These are phyloP conservation scores for Kockiozyma suomiensis DNA, from an alignment of 805 yeast species.

Conservation along the genomic window DNA sequence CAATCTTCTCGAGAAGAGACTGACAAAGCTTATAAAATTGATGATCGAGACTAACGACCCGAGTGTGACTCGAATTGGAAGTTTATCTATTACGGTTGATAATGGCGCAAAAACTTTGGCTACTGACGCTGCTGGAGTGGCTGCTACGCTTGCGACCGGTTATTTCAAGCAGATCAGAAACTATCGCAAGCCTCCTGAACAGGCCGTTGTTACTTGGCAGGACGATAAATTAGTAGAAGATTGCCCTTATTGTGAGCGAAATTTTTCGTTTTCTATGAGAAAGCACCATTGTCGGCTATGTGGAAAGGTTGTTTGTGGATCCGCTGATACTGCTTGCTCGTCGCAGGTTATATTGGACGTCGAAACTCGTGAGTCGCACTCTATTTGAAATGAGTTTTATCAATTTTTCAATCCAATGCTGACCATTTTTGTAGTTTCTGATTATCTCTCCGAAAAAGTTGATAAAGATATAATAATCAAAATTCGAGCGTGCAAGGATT, in stretches of 20 bases:
- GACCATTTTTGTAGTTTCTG: conserved; percentile 14
- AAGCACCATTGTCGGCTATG: conserved; percentile 93
- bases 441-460: conserved; percentile 20
- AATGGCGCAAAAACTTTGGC: conserved; percentile 39
- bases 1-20: conserved; percentile 63
- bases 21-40: conserved; percentile 38
- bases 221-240: conserved; percentile 50
- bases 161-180: conserved; percentile 30
- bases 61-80: conserved; percentile 38
- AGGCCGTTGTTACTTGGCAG: conserved; percentile 65
- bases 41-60: conserved; percentile 28
- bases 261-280: conserved; percentile 60
- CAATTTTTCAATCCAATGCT: background rate
- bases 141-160: conserved; percentile 30
- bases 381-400: background rate
- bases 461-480: conserved; percentile 33
- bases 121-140: conserved; percentile 29
- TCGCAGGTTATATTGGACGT: conserved; percentile 48
- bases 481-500: conserved; percentile 67
- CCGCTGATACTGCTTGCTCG: conserved; percentile 64
- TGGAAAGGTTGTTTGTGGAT: conserved; percentile 81
- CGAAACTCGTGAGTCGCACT: conserved; percentile 14
- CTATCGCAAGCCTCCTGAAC: conserved; percentile 48
- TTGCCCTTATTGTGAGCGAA: conserved; percentile 66
- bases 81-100: conserved; percentile 23